Evolutionary conservation across 2,329 filamentous ascomycete genomes (phyloP).

Genomic region (Botrytis medusae): DNA sequence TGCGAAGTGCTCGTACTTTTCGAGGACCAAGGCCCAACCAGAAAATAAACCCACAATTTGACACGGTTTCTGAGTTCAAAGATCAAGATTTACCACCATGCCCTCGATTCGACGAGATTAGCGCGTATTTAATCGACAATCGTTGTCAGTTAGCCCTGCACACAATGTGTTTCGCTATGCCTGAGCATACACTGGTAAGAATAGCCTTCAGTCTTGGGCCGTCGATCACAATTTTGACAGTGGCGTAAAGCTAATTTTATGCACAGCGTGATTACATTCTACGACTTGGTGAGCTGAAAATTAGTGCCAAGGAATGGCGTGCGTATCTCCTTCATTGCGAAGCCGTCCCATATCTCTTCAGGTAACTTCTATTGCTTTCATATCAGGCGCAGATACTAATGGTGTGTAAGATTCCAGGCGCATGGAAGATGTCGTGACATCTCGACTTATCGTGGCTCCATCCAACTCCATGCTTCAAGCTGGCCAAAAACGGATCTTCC

Average conservation of each 20-base stretch:
- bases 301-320: slow-evolving; percentile 23
- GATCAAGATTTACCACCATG: not conserved
- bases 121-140: slow-evolving; percentile 18
- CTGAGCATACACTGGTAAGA: slow-evolving; percentile 24
- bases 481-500: slow-evolving; percentile 11
- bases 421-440: not conserved
- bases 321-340: slow-evolving; percentile 21
- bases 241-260: not conserved
- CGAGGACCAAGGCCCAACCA: not conserved
- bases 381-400: not conserved
- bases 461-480: slow-evolving; percentile 5
- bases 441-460: slow-evolving; percentile 13
- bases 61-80: not conserved
- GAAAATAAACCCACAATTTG: not conserved
- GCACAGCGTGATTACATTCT: slow-evolving; percentile 15
- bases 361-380: not conserved
- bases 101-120: slow-evolving; percentile 18
- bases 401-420: not conserved
- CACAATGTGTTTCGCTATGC: slow-evolving; percentile 24
- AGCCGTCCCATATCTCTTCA: not conserved
- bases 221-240: not conserved
- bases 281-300: slow-evolving; percentile 7
- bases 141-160: slow-evolving; percentile 22
- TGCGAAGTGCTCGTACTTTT: not conserved
- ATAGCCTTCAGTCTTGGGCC: not conserved